Percentiles rank a stretch among this genome's conserved stretches.
Evolutionary conservation across 2,329 filamentous ascomycete genomes (phyloP).

Genomic region (Teratosphaeria epicoccoides): DNA sequence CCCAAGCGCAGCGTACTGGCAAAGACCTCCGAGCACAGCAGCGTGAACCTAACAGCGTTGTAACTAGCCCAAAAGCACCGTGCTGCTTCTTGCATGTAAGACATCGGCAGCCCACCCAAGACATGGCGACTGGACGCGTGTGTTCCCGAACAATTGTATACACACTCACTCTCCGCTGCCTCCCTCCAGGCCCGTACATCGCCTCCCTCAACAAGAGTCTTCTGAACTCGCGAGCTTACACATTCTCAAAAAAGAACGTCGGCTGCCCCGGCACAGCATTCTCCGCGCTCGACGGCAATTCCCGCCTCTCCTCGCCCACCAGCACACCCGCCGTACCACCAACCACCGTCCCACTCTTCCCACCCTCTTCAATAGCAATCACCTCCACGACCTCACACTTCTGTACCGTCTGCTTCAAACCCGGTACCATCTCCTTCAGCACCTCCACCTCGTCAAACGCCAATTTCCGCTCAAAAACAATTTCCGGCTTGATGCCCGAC

Average conservation of each 20-base stretch:
- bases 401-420: constrained; percentile 65
- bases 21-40: too few species aligned
- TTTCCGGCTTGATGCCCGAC: constrained; percentile 45
- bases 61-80: too few species aligned
- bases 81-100: too few species aligned
- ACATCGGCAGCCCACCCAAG: too few species aligned
- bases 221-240: constrained; percentile 2
- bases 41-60: too few species aligned
- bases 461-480: constrained; percentile 73
- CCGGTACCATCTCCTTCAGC: constrained; percentile 65
- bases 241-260: constrained; percentile 75
- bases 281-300: constrained; percentile 52
- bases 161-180: too few species aligned
- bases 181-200: too few species aligned
- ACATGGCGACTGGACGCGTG: too few species aligned
- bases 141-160: too few species aligned
- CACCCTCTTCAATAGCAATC: constrained; percentile 59
- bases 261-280: constrained; percentile 72
- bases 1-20: too few species aligned
- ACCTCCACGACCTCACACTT: constrained; percentile 60
- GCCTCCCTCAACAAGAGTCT: too few species aligned
- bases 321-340: constrained; percentile 39
- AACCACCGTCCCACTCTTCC: constrained; percentile 51
- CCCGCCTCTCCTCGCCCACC: constrained; percentile 47
- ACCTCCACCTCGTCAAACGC: constrained; percentile 74